Evolutionary conservation across 2,329 filamentous ascomycete genomes (phyloP), one percentile per base, ranked within the genome.

Genomic region (Colletotrichum australisinense): DNA sequence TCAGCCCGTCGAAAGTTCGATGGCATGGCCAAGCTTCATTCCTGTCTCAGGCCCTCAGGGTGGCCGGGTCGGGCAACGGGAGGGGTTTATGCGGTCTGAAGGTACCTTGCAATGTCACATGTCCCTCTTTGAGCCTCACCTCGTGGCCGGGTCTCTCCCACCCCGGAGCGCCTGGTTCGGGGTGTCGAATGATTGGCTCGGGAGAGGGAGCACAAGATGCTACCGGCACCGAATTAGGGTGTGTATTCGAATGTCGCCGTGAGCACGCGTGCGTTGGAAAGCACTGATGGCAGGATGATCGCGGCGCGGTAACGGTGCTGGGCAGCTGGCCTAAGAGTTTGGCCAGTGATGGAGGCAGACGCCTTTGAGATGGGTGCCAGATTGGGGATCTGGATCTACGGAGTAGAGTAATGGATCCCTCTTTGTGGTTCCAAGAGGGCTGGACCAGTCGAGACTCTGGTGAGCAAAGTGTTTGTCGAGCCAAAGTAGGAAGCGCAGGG

Each of bases 381-480:
- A 60, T 24, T 24, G 55, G 55, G 55, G 19, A 56, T 65, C 60
- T 52, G 52, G 65, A 58, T 70, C 52, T 59, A 12, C 3, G 5
- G 32, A 35, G 32, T 35, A 4, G 67, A 52, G 38, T 4, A n/a
- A 69, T 56, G 67, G 67, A 56, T 60, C 71, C 62, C 28, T 28
- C 35, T 71, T 26, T 19, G 38, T 38, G 35, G 26, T 49, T 46
- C 71, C n/a, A 35, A 19, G 66, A 73, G 62, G 62, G 49, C 71
- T 70, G 26, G 62, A 73, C 59, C 46, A 57, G 71, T 69, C 71
- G 60, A 73, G 67, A 66, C 71, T 73, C 66, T 70, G 60, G 60
- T 62, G 60, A 60, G 55, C 42, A 49, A 62, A 35, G 11, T 46
- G 42, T 55, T 42, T 53, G 6, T 42, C 30, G 46, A 63, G 53